These are phyloP conservation scores for Canna indica DNA, from an alignment of 176 grass and related monocot genomes.

Conservation along the genomic window DNA sequence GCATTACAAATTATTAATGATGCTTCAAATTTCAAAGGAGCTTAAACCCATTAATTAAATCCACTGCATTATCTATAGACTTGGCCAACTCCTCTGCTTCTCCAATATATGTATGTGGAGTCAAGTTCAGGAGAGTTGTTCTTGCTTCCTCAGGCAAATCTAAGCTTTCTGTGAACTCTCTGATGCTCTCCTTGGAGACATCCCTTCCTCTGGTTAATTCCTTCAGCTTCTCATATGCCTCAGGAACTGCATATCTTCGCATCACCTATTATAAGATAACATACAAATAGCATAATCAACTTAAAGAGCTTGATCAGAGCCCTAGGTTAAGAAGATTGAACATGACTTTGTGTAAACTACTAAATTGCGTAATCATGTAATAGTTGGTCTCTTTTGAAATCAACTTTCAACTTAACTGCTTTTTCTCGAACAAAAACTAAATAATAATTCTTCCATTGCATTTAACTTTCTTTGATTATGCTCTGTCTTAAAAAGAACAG, in stretches of 20 bases:
- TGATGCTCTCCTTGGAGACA: conserved; percentile 73
- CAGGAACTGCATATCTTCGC: conserved; percentile 75
- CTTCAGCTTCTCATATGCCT: conserved; percentile 93
- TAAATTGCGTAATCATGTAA: too few relatives aligned
- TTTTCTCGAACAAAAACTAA: background rate
- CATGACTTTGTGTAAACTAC: too few relatives aligned
- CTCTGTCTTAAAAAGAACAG: background rate
- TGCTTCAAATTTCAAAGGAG: conserved; percentile 10
- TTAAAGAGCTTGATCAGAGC: background rate
- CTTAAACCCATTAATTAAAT: conserved; percentile 45
- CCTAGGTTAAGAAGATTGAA: background rate
- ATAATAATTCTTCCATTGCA: background rate
- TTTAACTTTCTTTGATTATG: background rate
- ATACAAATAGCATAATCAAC: background rate
- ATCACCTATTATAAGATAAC: conserved; percentile 47
- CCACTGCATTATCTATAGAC: conserved; percentile 41
- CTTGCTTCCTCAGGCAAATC: conserved; percentile 45
- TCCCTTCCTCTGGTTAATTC: conserved; percentile 68
- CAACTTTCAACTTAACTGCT: too few relatives aligned
- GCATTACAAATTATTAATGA: background rate
- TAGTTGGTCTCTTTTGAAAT: too few relatives aligned
- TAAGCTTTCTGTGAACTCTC: conserved; percentile 55
- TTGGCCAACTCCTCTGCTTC: conserved; percentile 62
- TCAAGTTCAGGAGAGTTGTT: conserved; percentile 48
- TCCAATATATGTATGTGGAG: conserved; percentile 65